A percentile compares a stretch with the other conserved stretches of the same genome.
Conservation (phyloP, 2,329 filamentous ascomycete species). For the Trichophyton simii region DNA sequence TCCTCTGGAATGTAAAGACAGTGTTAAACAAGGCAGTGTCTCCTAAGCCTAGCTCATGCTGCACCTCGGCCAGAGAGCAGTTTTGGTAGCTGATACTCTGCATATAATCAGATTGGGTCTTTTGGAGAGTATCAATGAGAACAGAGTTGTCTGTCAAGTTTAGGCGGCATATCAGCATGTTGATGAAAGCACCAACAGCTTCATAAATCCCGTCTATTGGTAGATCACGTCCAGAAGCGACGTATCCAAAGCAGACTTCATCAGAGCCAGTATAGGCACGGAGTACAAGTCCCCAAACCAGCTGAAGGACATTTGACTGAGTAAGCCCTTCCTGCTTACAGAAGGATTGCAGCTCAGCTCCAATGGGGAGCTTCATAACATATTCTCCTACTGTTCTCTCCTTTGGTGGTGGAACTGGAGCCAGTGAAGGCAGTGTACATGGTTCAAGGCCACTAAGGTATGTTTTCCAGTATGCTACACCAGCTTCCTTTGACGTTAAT, state of each 20-base stretch:
- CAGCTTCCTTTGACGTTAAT: slow-evolving; percentile 17
- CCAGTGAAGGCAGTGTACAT: slow-evolving; percentile 20
- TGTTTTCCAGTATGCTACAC: slow-evolving; percentile 24
- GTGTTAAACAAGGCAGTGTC: slow-evolving; percentile 32
- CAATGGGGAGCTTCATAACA: slow-evolving; percentile 10
- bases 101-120: slow-evolving; percentile 37
- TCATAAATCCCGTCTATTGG: slow-evolving; percentile 27
- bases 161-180: slow-evolving; percentile 43
- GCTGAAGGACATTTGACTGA: slow-evolving; percentile 47
- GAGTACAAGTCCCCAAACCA: slow-evolving; percentile 29
- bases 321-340: slow-evolving; percentile 12
- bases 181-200: slow-evolving; percentile 38
- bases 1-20: slow-evolving; percentile 31
- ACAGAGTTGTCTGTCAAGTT: slow-evolving; percentile 24
- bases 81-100: slow-evolving; percentile 38
- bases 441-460: slow-evolving; percentile 24
- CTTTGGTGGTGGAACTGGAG: slow-evolving; percentile 1
- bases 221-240: slow-evolving; percentile 29
- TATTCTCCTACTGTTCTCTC: slow-evolving; percentile 6
- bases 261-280: slow-evolving; percentile 25
- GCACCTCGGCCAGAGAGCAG: slow-evolving; percentile 39
- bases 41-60: slow-evolving; percentile 28
- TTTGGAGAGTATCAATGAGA: slow-evolving; percentile 31
- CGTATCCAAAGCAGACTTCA: slow-evolving; percentile 31
- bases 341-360: slow-evolving; percentile 10